Conservation (phyloP, 257 asterid genomes). For the Marsdenia floribunda region DNA sequence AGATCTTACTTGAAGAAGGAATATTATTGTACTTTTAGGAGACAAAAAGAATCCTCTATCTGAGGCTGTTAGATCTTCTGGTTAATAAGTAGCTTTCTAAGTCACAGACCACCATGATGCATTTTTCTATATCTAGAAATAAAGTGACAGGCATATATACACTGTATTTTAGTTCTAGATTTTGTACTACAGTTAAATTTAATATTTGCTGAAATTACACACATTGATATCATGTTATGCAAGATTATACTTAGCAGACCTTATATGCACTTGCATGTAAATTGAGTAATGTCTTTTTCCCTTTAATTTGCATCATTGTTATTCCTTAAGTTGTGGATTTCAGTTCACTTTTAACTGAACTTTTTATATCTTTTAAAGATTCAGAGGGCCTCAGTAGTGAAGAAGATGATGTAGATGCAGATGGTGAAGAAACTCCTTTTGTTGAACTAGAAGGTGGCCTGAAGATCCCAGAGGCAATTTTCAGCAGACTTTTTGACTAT, state of each 20-base stretch:
- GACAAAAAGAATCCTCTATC: neutral
- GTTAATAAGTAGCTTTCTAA: neutral
- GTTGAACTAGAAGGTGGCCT: constrained; percentile 93
- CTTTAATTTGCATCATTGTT: neutral
- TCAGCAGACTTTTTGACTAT: constrained; percentile 75
- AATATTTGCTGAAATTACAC: neutral
- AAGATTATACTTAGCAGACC: neutral
- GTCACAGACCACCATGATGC: neutral
- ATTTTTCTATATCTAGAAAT: neutral
- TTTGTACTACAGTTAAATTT: neutral
- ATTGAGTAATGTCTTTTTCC: neutral
- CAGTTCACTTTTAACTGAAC: constrained; percentile 6
- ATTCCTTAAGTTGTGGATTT: neutral
- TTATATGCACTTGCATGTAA: neutral
- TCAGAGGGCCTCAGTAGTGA: constrained; percentile 45
- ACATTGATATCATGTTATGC: neutral
- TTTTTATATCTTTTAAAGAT: constrained; percentile 39
- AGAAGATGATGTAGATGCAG: constrained; percentile 50
- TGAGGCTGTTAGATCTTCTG: neutral
- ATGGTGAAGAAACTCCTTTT: constrained; percentile 46
- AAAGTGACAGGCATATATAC: neutral
- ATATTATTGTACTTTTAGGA: neutral
- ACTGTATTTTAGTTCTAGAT: neutral
- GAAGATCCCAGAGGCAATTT: constrained; percentile 66
- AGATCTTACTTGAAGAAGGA: neutral